These are phyloP conservation scores for Nothophoma quercina DNA, from an alignment of 2,329 filamentous ascomycete species.

Conservation along the genomic window DNA sequence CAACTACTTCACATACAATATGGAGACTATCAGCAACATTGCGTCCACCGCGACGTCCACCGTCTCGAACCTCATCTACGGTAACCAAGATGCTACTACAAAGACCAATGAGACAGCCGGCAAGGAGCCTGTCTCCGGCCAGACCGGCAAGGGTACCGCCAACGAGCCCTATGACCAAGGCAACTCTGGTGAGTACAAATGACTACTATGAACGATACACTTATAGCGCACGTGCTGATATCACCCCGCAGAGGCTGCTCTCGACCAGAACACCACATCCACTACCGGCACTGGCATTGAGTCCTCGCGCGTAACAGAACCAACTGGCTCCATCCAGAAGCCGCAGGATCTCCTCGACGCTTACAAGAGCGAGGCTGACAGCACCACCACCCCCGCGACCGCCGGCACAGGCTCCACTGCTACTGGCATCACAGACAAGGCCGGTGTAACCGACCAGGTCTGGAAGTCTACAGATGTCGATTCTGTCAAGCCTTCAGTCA, in stretches of 20 bases:
- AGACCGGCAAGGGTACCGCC: conserved; percentile 69
- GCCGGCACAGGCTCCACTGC: conserved; percentile 34
- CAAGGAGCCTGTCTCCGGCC: conserved; percentile 75
- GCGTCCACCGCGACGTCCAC: conserved; percentile 33
- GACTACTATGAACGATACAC: too few species aligned
- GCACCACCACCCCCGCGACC: conserved; percentile 28
- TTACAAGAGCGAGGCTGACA: conserved; percentile 19
- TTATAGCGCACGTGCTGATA: conserved; percentile 13
- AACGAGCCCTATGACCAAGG: conserved; percentile 82
- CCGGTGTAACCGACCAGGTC: conserved; percentile 35
- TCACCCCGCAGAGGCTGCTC: conserved; percentile 23
- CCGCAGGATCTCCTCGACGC: conserved; percentile 24
- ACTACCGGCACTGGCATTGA: conserved; percentile 9
- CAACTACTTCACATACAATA: conserved; percentile 19
- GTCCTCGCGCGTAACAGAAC: background rate
- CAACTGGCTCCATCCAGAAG: conserved; percentile 12
- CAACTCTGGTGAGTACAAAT: conserved; percentile 64
- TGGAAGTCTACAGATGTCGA: conserved; percentile 42
- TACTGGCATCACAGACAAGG: conserved; percentile 38
- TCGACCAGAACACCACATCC: conserved; percentile 18
- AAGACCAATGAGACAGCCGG: conserved; percentile 50
- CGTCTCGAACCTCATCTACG: conserved; percentile 50
- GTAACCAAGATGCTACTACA: conserved; percentile 42
- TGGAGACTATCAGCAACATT: conserved; percentile 51
- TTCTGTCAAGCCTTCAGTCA: conserved; percentile 29